Evolutionary conservation across 2,329 filamentous ascomycete genomes (phyloP), one percentile per base, ranked within the genome.

Genomic region (Aspergillus sojae): DNA sequence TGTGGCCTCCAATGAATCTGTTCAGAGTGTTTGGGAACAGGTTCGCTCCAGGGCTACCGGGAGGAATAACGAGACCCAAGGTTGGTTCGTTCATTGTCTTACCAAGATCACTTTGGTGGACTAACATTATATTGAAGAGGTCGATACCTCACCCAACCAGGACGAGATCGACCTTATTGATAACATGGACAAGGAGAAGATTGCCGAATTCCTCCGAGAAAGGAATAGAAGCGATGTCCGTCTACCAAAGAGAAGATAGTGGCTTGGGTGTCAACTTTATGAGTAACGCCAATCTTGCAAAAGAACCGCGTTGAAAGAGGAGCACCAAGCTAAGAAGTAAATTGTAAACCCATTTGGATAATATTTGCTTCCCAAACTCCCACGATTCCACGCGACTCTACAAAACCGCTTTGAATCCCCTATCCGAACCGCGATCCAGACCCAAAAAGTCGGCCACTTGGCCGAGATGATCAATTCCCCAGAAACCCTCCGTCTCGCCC

Each of bases 401-500:
- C 46, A 77, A 58, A 52, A 72, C 46, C 0, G 76, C 71, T 36
- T 63, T 71, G 57, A 78, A 76, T 0, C 75, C 74, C 43, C 62
- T 61, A 5, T 76, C 75, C 21, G 63, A 30, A 4, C 64, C 64
- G 10, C 68, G 71, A 58, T 87, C 81, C 62, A 89, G 67, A 1
- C 80, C 84, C 62, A 89, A 67, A 71, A 84, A 83, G 61, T 84
- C 80, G 46, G 79, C 78, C 3, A 89, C 76, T 69, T 84, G 82
- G 1, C 83, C 86, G 50, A 89, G 67, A 73, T 88, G 85, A 77
- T 89, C 86, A 16, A 89, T 82, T 0, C 87, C 87, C 84, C 85
- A 89, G 68, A 85, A 88, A 0, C 75, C 75, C 66, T 88, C 85
- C 43, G 73, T 85, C 69, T 84, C 74, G 0, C 86, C 86, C 57